A percentile compares a stretch with the other conserved stretches of the same genome.
Evolutionary conservation across 2,329 filamentous ascomycete species (phyloP).

Genomic region (Davidsoniella virescens): DNA sequence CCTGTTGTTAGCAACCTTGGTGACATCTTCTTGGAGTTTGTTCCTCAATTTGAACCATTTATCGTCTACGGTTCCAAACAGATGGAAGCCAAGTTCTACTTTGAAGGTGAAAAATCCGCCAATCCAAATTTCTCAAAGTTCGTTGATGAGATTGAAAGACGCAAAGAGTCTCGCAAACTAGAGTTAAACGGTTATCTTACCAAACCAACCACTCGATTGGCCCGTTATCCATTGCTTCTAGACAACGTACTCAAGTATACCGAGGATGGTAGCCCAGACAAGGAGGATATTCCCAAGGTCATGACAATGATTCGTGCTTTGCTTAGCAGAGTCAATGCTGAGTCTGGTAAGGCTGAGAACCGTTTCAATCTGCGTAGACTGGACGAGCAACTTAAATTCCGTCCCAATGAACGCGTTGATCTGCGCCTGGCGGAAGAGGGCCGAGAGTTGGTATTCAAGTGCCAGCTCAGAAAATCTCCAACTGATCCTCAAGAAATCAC

Average conservation of each 20-base stretch:
- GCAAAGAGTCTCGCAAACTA: slow-evolving; percentile 91
- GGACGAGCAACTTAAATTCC: slow-evolving; percentile 82
- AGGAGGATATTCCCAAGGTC: slow-evolving; percentile 80
- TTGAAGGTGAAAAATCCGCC: slow-evolving; percentile 81
- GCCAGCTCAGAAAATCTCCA: slow-evolving; percentile 78
- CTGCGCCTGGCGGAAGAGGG: slow-evolving; percentile 87
- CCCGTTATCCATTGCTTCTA: slow-evolving; percentile 79
- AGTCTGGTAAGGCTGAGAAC: slow-evolving; percentile 95
- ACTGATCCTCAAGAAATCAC: slow-evolving; percentile 82
- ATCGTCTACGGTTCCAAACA: slow-evolving; percentile 94
- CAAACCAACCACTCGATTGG: slow-evolving; percentile 88
- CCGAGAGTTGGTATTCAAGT: slow-evolving; percentile 87
- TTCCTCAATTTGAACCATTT: slow-evolving; percentile 86
- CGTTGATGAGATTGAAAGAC: slow-evolving; percentile 87
- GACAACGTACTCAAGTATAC: slow-evolving; percentile 89
- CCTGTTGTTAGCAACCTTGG: slow-evolving; percentile 81
- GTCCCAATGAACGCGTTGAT: slow-evolving; percentile 78
- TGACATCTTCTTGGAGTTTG: slow-evolving; percentile 86
- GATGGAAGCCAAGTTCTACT: slow-evolving; percentile 92
- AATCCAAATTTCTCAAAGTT: slow-evolving; percentile 80
- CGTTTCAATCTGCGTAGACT: slow-evolving; percentile 88
- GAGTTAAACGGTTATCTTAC: slow-evolving; percentile 96
- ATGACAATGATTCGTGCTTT: slow-evolving; percentile 76
- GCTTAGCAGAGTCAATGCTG: slow-evolving; percentile 74
- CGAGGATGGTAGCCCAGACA: slow-evolving; percentile 64